A percentile compares a stretch with the other conserved stretches of the same genome.
Evolutionary conservation across 129 eudicot species (phyloP).

Genomic region (Tagetes erecta): DNA sequence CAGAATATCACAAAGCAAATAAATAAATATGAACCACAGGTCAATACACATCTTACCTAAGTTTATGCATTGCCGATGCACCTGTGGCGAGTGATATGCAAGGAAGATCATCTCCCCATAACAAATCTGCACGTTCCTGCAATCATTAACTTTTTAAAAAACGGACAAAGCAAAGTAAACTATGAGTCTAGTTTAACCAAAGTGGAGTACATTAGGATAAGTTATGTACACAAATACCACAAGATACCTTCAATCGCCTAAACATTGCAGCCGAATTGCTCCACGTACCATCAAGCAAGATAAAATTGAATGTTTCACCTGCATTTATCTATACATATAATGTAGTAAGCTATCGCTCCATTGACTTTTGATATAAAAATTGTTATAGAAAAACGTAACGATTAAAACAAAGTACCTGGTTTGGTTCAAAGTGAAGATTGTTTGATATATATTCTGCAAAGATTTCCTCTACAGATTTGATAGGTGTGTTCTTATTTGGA

Average conservation of each 20-base stretch:
- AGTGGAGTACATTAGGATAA: background rate
- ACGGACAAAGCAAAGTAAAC: background rate
- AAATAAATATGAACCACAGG: background rate
- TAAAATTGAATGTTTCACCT: conserved; percentile 55
- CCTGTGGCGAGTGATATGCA: conserved; percentile 81
- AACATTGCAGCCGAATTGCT: conserved; percentile 97
- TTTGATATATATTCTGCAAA: conserved; percentile 37
- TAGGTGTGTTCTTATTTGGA: conserved; percentile 66
- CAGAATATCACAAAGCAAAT: background rate
- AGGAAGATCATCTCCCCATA: conserved; percentile 75
- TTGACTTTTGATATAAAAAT: background rate
- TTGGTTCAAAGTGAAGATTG: conserved; percentile 26
- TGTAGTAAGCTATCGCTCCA: conserved; percentile 5
- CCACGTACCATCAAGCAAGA: conserved; percentile 96
- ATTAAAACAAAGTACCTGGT: conserved; percentile 40
- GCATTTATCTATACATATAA: conserved; percentile 44
- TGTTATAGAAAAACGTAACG: background rate
- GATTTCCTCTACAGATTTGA: conserved; percentile 65
- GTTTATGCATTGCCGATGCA: conserved; percentile 93
- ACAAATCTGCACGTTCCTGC: conserved; percentile 72
- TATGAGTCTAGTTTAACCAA: background rate
- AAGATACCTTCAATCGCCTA: conserved; percentile 77
- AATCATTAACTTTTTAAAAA: background rate
- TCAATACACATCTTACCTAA: conserved; percentile 46
- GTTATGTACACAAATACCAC: conserved; percentile 12